Conservation (phyloP, 495 filamentous ascomycete species). For the Lophiotrema nucula region DNA sequence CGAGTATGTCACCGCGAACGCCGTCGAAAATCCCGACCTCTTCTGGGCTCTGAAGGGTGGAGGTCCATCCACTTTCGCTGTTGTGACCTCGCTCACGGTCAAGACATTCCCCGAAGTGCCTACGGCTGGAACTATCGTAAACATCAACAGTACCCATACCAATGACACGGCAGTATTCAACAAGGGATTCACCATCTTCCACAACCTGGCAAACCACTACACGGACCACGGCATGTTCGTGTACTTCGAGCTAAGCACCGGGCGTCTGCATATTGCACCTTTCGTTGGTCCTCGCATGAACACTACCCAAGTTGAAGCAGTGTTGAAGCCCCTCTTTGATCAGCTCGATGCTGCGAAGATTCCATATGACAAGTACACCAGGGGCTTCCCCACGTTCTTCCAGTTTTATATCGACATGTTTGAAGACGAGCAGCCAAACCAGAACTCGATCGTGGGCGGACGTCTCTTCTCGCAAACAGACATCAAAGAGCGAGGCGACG, state of each 20-base stretch:
- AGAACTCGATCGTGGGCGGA: slow-evolving; percentile 48
- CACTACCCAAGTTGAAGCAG: slow-evolving; percentile 40
- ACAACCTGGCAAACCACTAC: slow-evolving; percentile 45
- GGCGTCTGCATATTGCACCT: slow-evolving; percentile 44
- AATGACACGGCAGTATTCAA: slow-evolving; percentile 44
- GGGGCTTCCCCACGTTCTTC: slow-evolving; percentile 46
- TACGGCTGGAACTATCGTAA: slow-evolving; percentile 44
- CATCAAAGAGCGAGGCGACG: slow-evolving; percentile 44
- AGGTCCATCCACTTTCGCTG: slow-evolving; percentile 26
- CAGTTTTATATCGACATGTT: slow-evolving; percentile 51
- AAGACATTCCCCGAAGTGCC: slow-evolving; percentile 49
- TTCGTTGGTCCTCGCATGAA: slow-evolving; percentile 49
- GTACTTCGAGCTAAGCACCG: slow-evolving; percentile 46
- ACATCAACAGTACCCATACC: slow-evolving; percentile 43
- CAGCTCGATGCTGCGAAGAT: slow-evolving; percentile 44
- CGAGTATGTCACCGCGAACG: slow-evolving; percentile 26
- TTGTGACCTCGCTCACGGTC: slow-evolving; percentile 41
- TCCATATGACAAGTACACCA: slow-evolving; percentile 38
- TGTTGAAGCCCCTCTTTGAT: slow-evolving; percentile 49
- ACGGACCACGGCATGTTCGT: slow-evolving; percentile 48
- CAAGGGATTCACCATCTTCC: slow-evolving; percentile 48
- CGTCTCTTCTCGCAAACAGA: slow-evolving; percentile 48
- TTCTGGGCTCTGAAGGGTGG: slow-evolving; percentile 34
- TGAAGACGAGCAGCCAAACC: slow-evolving; percentile 46
- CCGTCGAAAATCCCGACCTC: slow-evolving; percentile 26